Base-by-base conservation (phyloP, 495 filamentous ascomycete species). In the Parachaetomium inaequale region DNA sequence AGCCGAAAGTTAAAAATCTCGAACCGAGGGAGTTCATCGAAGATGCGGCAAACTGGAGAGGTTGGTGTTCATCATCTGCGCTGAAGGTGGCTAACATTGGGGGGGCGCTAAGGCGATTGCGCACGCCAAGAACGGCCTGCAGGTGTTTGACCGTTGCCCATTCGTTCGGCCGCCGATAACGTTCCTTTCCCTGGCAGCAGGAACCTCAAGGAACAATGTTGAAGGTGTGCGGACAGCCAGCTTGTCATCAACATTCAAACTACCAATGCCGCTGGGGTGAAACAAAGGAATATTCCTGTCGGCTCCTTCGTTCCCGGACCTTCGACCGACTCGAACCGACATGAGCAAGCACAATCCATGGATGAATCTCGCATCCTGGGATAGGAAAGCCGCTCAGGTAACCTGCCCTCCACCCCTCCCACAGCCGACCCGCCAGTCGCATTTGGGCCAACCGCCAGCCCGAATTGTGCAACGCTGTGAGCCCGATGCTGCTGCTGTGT, bases 111-210 rank as follows among this genome's bases (percentile, higher is more conserved):
- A 57, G 26, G 55, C 21, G 50, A 58, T 63, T 63, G 61, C 61
- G 55, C 61, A 59, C 14, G 61, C 55, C 61, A 63, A 63, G 61
- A 46, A 10, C 47, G n/a, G 26, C 25, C 4, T 32, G 49, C 28
- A 51, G 26, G 14, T n/a, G 10, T 15, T 17, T 40, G 12, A n/a
- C 36, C 6, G 12, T 40, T 15, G 36, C 36, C 36, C 2, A 40
- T 40, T 40, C 36, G 36, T 17, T 17, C 36, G 36, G 36, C 1
- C 36, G n/a, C n/a, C n/a, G n/a, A n/a, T n/a, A n/a, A n/a, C n/a
- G n/a, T n/a, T n/a, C n/a, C n/a, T n/a, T n/a, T n/a, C n/a, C n/a
- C n/a, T n/a, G n/a, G n/a, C n/a, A n/a, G n/a, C n/a, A n/a, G n/a
- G n/a, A n/a, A n/a, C n/a, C n/a, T n/a, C n/a, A n/a, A n/a, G n/a